These are phyloP conservation scores for Aspergillus sp. DNA, from an alignment of 2,329 filamentous ascomycete genomes.

Conservation along the genomic window DNA sequence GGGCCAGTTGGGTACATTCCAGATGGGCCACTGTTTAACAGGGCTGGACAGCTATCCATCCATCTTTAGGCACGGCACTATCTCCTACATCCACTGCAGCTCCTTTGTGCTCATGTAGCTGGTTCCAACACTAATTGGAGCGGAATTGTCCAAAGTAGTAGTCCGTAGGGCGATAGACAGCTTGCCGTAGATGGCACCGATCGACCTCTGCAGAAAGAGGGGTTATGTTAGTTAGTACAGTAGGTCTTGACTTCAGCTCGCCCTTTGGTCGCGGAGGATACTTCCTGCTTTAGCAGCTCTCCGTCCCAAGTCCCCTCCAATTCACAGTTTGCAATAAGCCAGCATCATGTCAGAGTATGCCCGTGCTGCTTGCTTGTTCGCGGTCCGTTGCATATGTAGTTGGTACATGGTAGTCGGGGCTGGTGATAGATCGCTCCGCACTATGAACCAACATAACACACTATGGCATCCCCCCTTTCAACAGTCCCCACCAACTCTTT, in stretches of 20 bases:
- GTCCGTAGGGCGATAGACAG: background rate
- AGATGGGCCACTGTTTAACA: constrained; percentile 1
- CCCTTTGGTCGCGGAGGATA: background rate
- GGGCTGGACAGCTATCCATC: background rate
- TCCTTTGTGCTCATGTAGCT: background rate
- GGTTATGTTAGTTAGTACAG: background rate
- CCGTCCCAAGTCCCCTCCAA: background rate
- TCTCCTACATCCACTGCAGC: background rate
- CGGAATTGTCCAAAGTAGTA: background rate
- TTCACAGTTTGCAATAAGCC: background rate
- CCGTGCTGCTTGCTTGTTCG: background rate
- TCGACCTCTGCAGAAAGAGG: background rate
- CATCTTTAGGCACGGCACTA: background rate
- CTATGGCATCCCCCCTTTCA: background rate
- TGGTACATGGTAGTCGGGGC: background rate
- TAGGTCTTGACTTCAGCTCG: background rate
- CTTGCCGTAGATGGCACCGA: background rate
- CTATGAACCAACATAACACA: background rate
- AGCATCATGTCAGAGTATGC: background rate
- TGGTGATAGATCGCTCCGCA: background rate
- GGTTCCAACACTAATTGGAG: background rate
- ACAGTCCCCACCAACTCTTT: background rate
- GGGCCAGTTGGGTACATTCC: background rate
- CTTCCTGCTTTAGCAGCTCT: background rate
- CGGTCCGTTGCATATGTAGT: background rate